Base-by-base conservation (phyloP, 1,284 basidiomycete genomes). In the Rhodotorula sp. region DNA sequence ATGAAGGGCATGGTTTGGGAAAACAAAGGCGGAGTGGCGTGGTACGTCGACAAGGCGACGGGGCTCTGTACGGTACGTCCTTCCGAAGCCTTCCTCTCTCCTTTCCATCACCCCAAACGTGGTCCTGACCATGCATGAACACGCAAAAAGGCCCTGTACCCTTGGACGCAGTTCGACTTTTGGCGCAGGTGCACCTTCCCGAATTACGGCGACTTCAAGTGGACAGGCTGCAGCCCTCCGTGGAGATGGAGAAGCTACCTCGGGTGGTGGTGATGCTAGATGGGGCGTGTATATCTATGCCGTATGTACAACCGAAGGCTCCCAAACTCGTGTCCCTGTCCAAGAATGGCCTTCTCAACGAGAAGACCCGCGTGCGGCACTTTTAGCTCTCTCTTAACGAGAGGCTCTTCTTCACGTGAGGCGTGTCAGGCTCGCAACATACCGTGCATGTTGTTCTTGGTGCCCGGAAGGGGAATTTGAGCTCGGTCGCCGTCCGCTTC, bases 1-100 rank as follows among this genome's bases (percentile, higher is more conserved):
- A 76, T 76, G 75, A 58, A 39, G 23, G 52, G 60, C 34, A 72
- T 56, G 51, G 61, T 76, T 1, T 76, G 71, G 71, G 75, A 76
- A 65, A 61, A 58, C 46, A 62, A 69, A 3, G 65, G 70, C 7
- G 64, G 59, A 2, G 67, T 75, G 26, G 69, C 65, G 14, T 74
- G 74, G 72, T 74, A 76, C 52, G 66, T 67, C 49, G 72, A 76
- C 60, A 26, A 43, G 10, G 49, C 58, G n/a, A 69, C 56, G 1
- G 70, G 70, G 12, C 56, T 68, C 34, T 74, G 74, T 57, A 76
- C 74, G 20, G 54, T 56, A 26, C 23, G 54, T 51, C 29, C 54
- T 56, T 26, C 29, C 26, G 49, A 18, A 23, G 49, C 49, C 14
- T 56, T 15, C 23, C 52, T 54, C 20, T 14, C n/a, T 43, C 8